Percentiles rank a stretch among this genome's conserved stretches.
phyloP scores from a whole-genome alignment of 805 yeast genomes.

The Pichia cabralensis region DNA sequence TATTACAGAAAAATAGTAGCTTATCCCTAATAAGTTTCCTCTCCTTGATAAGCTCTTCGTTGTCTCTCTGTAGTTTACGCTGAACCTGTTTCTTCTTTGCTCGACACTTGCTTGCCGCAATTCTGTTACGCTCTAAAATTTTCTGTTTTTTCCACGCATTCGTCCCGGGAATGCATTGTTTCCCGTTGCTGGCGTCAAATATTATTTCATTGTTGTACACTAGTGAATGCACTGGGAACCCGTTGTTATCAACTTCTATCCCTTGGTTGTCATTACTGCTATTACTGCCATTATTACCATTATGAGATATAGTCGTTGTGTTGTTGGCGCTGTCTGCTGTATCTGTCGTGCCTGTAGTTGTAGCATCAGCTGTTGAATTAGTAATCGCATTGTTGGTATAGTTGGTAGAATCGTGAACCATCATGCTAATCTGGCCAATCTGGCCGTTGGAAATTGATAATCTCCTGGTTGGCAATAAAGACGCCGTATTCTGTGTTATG shows the following conservation, averaged over 20 bases:
- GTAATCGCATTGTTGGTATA: conserved; percentile 6
- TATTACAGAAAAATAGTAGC: too few species aligned
- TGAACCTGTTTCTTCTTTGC: conserved; percentile 83
- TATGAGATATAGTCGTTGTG: conserved; percentile 2
- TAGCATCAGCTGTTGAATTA: conserved; percentile 9
- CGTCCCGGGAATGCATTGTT: conserved; percentile 52
- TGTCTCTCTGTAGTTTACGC: conserved; percentile 51
- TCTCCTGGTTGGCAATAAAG: conserved; percentile 39
- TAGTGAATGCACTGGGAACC: conserved; percentile 39
- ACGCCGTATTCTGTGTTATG: conserved; percentile 3
- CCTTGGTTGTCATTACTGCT: neutral
- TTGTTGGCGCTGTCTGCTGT: conserved; percentile 8
- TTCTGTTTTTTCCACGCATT: conserved; percentile 65
- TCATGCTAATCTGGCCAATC: conserved; percentile 53
- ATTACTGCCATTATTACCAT: neutral
- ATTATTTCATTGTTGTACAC: conserved; percentile 47
- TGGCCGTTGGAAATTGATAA: conserved; percentile 81
- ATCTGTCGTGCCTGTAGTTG: neutral
- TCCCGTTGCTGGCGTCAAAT: conserved; percentile 40
- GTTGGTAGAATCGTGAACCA: conserved; percentile 21
- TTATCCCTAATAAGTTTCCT: too few species aligned
- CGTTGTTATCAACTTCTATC: conserved; percentile 21
- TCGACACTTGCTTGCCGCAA: conserved; percentile 93
- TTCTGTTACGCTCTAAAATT: conserved; percentile 81
- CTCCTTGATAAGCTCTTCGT: too few species aligned